Percentiles rank a stretch among this genome's conserved stretches.
Conservation (phyloP, 305 asterid species). For the Rubia occidens region DNA sequence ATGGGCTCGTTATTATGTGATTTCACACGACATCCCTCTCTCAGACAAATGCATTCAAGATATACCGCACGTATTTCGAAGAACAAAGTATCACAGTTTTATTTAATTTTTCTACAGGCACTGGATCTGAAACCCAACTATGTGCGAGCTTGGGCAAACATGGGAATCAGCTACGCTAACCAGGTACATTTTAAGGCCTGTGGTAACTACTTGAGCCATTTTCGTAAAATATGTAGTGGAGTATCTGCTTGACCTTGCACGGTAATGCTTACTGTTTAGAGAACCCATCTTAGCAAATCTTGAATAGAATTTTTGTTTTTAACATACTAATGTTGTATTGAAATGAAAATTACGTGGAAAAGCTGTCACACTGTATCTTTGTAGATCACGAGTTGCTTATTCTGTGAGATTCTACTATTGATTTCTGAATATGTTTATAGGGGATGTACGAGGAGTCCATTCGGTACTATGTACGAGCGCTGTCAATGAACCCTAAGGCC, state of each 20-base stretch:
- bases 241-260: background rate
- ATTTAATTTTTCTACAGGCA: slow-evolving; percentile 50
- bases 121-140: slow-evolving; percentile 94
- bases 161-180: slow-evolving; percentile 99
- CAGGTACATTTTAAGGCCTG: slow-evolving; percentile 48
- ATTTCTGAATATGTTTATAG: slow-evolving; percentile 27
- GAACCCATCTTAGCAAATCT: too few species aligned
- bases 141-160: slow-evolving; percentile 99
- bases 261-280: background rate
- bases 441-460: slow-evolving; percentile 97
- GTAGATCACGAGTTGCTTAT: background rate
- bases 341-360: background rate
- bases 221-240: background rate
- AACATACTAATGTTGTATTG: background rate
- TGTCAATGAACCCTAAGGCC: slow-evolving; percentile 84
- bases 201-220: background rate
- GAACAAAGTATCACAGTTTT: background rate
- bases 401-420: background rate
- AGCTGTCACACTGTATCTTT: background rate
- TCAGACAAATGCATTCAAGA: background rate
- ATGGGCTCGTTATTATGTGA: background rate
- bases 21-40: background rate
- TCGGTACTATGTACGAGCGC: slow-evolving; percentile 91
- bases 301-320: background rate
- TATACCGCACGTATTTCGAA: background rate